Conservation (phyloP, 2,329 filamentous ascomycete genomes). For the Talaromyces sp. region DNA sequence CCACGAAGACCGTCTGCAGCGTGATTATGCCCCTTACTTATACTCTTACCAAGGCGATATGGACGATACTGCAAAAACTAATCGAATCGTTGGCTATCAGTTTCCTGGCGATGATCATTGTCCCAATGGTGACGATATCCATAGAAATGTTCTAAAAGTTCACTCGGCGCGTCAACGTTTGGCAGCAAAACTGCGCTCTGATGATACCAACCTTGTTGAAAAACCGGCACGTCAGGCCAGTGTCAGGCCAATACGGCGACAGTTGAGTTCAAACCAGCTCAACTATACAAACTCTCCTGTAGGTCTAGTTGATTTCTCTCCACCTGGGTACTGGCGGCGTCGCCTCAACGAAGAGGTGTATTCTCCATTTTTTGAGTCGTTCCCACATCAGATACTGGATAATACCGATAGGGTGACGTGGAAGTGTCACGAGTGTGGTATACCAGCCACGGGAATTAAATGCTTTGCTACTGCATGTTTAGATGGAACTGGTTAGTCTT, state of each 20-base stretch:
- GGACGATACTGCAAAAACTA: not conserved
- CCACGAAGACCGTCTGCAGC: not conserved
- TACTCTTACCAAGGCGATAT: not conserved
- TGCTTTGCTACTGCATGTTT: not conserved
- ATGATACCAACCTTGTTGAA: not conserved
- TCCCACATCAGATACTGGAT: not conserved
- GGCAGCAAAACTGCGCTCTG: not conserved
- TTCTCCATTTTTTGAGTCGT: slow-evolving; percentile 68
- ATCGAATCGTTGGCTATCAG: not conserved
- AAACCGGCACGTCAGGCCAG: not conserved
- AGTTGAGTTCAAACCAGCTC: not conserved
- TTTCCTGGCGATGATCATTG: not conserved
- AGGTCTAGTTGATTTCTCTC: not conserved
- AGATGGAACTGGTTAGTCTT: not conserved
- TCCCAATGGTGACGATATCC: not conserved
- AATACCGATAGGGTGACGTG: not conserved
- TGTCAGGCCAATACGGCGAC: not conserved
- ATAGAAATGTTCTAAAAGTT: not conserved
- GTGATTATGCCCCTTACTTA: not conserved
- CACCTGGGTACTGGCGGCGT: slow-evolving; percentile 64
- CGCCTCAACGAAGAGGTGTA: slow-evolving; percentile 97
- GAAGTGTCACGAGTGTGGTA: not conserved
- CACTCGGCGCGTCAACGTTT: not conserved
- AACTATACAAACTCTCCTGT: not conserved
- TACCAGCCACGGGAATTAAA: not conserved